These are phyloP conservation scores for Symbiodinium natans DNA, from an alignment of 73 alveolate species.

Conservation along the genomic window DNA sequence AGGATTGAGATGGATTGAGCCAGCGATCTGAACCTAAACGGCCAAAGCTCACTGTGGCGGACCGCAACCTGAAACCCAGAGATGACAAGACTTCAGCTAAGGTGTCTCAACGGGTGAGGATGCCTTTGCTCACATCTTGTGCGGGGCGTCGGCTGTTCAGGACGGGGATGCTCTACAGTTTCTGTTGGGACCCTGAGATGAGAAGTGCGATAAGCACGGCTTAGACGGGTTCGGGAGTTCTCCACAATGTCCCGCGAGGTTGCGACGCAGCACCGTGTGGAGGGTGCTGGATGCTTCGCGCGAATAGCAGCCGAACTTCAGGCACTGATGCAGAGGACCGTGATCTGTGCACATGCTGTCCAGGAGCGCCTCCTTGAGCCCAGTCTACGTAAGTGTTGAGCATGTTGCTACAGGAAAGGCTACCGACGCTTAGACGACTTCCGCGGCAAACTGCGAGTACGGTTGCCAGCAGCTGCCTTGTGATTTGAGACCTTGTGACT, in stretches of 20 bases:
- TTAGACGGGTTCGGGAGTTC: too few relatives aligned
- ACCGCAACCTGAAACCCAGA: too few relatives aligned
- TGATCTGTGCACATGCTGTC: too few relatives aligned
- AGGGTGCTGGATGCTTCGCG: constrained; percentile 57
- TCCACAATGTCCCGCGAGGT: constrained; percentile 57
- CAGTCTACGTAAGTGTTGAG: too few relatives aligned
- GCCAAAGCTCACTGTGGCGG: too few relatives aligned
- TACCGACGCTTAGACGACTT: constrained; percentile 52
- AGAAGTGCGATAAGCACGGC: too few relatives aligned
- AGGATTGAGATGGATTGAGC: not conserved
- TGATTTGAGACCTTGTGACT: not conserved
- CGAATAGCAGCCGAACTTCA: constrained; percentile 58
- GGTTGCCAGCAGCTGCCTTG: constrained; percentile 9
- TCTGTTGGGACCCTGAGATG: too few relatives aligned
- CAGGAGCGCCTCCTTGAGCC: too few relatives aligned
- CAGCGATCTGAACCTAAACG: too few relatives aligned
- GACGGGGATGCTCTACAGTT: not conserved
- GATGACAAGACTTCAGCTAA: too few relatives aligned
- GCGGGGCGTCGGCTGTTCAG: constrained; percentile 88
- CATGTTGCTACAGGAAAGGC: constrained; percentile 94
- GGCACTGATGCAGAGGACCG: constrained; percentile 54
- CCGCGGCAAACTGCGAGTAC: constrained; percentile 72
- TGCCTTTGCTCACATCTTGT: constrained; percentile 70
- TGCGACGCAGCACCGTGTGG: constrained; percentile 89
- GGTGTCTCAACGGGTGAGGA: constrained; percentile 77